A percentile compares a stretch with the other conserved stretches of the same genome.
Conservation (phyloP, 352 stramenopile genomes). For the Blastocystis sp. region DNA sequence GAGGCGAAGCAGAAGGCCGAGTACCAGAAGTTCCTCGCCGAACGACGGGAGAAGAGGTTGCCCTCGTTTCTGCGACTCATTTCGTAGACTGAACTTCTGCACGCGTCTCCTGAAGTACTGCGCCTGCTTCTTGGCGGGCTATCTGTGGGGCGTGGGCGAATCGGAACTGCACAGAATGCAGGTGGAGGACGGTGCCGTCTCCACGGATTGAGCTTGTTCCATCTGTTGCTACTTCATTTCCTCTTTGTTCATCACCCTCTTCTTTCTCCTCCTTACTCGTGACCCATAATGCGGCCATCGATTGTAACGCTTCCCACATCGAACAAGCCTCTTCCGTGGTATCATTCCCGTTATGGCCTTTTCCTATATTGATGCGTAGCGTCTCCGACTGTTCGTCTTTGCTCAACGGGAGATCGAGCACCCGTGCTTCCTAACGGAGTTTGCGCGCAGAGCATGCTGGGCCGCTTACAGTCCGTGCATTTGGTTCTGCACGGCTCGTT, state of each 20-base stretch:
- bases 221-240: not conserved
- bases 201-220: not conserved
- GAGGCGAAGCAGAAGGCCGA: constrained; percentile 61
- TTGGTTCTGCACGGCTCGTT: not conserved
- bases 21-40: constrained; percentile 50
- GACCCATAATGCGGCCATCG: too few relatives aligned
- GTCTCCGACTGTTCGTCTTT: too few relatives aligned
- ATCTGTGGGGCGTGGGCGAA: constrained; percentile 32
- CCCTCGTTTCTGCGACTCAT: not conserved
- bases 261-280: not conserved
- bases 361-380: too few relatives aligned
- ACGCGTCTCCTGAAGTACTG: not conserved
- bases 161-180: constrained; percentile 15
- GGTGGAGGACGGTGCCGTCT: constrained; percentile 36
- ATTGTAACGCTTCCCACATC: too few relatives aligned
- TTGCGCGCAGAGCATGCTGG: too few relatives aligned
- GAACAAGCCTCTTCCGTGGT: too few relatives aligned
- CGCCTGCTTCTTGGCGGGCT: constrained; percentile 49
- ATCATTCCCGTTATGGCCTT: too few relatives aligned
- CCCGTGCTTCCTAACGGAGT: too few relatives aligned
- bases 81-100: constrained; percentile 11
- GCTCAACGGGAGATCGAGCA: too few relatives aligned
- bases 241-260: constrained; percentile 17
- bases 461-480: too few relatives aligned
- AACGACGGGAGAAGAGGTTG: constrained; percentile 42